Conservation (phyloP, 352 stramenopile species). For the Phytophthora gonapodyides region DNA sequence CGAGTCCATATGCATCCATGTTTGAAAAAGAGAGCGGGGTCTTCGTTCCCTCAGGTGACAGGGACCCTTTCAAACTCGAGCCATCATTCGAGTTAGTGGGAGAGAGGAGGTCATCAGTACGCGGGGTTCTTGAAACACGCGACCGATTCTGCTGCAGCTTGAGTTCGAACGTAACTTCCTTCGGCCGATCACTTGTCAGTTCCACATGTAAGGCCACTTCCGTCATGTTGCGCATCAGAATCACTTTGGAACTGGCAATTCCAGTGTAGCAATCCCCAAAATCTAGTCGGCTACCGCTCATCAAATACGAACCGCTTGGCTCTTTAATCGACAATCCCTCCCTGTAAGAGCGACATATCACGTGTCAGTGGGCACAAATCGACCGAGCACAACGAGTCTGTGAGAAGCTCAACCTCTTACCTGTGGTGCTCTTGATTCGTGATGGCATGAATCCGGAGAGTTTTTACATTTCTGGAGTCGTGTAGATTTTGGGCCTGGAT, state of each 20-base stretch:
- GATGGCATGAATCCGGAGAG: conserved; percentile 84
- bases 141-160: conserved; percentile 81
- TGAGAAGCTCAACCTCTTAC: conserved; percentile 27
- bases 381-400: background rate
- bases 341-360: conserved; percentile 34
- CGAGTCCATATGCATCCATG: conserved; percentile 63
- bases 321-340: conserved; percentile 89
- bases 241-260: conserved; percentile 80
- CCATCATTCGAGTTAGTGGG: conserved; percentile 76
- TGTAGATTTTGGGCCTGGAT: conserved; percentile 88
- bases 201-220: conserved; percentile 86
- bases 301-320: conserved; percentile 78
- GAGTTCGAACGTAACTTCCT: conserved; percentile 90
- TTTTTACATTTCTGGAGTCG: conserved; percentile 85
- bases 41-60: conserved; percentile 67
- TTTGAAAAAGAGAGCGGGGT: conserved; percentile 58
- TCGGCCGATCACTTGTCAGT: conserved; percentile 82
- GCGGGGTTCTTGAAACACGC: conserved; percentile 54
- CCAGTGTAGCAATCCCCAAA: conserved; percentile 90
- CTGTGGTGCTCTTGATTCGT: conserved; percentile 90
- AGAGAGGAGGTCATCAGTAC: conserved; percentile 71
- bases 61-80: conserved; percentile 66
- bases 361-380: background rate
- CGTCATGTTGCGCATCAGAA: conserved; percentile 86
- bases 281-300: conserved; percentile 88